Evolutionary conservation across 176 grass and related monocot genomes (phyloP), one percentile per base, ranked within the genome.

Genomic region (Leersia perrieri): DNA sequence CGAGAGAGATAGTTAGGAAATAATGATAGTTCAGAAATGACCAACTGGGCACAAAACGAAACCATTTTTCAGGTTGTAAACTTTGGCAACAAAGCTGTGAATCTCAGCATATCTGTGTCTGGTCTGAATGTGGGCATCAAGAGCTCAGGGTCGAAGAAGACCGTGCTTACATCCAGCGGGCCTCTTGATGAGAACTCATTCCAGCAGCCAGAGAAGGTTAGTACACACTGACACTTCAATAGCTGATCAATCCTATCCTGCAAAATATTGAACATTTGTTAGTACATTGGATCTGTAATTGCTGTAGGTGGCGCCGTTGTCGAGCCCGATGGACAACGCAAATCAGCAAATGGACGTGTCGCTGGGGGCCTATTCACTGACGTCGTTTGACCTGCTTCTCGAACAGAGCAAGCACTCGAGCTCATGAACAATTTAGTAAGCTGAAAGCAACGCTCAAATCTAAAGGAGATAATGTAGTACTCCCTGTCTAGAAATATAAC

Each of bases 141-240:
- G 38, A 88, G 70, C 13, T 63, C 87, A 15, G 87, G 85, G 60
- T 90, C 92, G 3, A 88, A 78, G 29, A 83, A 22, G 76, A 94
- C 77, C 3, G 57, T 92, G 41, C 87, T 97, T 10, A 92, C 92
- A n/a, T 97, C 94, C 5, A 51, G 31, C 41, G 74, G 80, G 13
- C 57, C 85, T 4, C 89, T 87, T 45, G 94, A 90, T 25, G 94
- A 92, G 70, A 97, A 97, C 76, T 97, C 89, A 4, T 94, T 97
- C 57, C 42, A 71, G 33, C 72, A 82, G 45, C 92, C 87, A 73
- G 77, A 87, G 7, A 97, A 92, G 89, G 94, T 94, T 36, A n/a
- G 41, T 25, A 14, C 72, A 51, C 47, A 36, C 10, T 42, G 44
- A 76, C 16, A n/a, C n/a, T n/a, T n/a, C n/a, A n/a, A n/a, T n/a